Percentiles rank a stretch among this genome's conserved stretches.
Conservation (phyloP, 257 asterid genomes). For the Penstemon eatonii region DNA sequence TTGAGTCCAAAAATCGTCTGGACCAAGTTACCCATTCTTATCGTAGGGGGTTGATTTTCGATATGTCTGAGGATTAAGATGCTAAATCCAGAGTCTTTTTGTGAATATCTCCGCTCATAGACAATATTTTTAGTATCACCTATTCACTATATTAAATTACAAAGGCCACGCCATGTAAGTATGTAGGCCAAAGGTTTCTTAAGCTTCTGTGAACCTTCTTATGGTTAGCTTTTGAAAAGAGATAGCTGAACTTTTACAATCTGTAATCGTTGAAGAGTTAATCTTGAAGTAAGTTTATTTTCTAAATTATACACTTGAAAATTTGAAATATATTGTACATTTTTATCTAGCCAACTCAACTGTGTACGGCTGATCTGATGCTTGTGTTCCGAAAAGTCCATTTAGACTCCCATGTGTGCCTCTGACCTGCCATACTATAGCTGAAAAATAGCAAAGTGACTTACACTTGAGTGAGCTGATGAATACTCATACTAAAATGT, state of each 20-base stretch:
- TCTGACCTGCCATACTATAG: background rate
- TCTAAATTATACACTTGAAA: slow-evolving; percentile 16
- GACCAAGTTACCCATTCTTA: background rate
- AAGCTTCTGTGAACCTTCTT: background rate
- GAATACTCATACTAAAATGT: background rate
- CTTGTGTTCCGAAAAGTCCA: background rate
- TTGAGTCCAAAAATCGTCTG: background rate
- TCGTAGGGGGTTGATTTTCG: background rate
- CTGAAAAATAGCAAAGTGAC: background rate
- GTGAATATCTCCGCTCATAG: background rate
- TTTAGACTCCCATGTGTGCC: background rate
- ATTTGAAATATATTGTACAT: slow-evolving; percentile 8
- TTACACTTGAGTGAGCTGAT: slow-evolving; percentile 10
- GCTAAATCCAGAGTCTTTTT: slow-evolving; percentile 4
- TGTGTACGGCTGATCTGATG: slow-evolving; percentile 7
- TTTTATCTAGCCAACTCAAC: slow-evolving; percentile 9
- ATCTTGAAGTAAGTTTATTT: background rate
- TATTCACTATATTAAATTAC: background rate
- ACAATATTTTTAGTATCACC: background rate
- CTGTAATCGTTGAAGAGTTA: background rate
- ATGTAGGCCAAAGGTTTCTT: background rate
- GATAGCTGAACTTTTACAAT: background rate
- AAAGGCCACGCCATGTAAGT: background rate
- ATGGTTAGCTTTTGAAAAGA: background rate
- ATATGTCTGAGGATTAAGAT: background rate